Evolutionary conservation across 176 grass and related monocot species (phyloP), one percentile per base, ranked within the genome.

Genomic region (Lolium multiflorum): DNA sequence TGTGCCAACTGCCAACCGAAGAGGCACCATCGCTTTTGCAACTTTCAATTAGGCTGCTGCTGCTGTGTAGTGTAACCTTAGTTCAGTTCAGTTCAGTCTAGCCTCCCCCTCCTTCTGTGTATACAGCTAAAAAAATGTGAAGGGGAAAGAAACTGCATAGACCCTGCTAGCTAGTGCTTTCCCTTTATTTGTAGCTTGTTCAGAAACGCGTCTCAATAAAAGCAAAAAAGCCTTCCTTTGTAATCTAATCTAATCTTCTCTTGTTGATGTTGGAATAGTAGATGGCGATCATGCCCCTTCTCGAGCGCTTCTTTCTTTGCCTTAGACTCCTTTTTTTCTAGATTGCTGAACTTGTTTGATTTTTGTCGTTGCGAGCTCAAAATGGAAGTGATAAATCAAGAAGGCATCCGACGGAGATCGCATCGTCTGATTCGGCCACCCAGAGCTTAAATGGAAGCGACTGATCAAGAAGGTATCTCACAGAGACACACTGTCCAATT

Each of bases 91-190:
- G 58, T 76, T 84, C 28, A 84, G 72, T 51, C 25, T 50, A 62
- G 55, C 24, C 71, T 5, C 14, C 37, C 73, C 80, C 51, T 76
- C 50, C 73, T 71, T 56, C 82, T 89, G 73, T 94, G 87, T 89
- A 89, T 89, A 89, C 83, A 39, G 63, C 38, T 83, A 84, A 22
- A 17, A 56, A 58, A 91, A 88, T 81, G 85, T 82, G 77, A 77
- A 44, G 12, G 71, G 77, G 11, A 70, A 78, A 77, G 44, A 61
- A 76, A 55, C 49, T 46, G 78, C 70, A 89, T 63, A 16, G 4
- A 35, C 52, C 64, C 46, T 74, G 71, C 71, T 74, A 74, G 72
- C 72, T n/a, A 47, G 70, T 39, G 64, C 17, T 38, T 59, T 15
- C 75, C 59, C 55, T 73, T 74, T 44, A 24, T 60, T 51, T 35